Evolutionary conservation across 2,329 filamentous ascomycete species (phyloP).

Genomic region (Colletotrichum truncatum): DNA sequence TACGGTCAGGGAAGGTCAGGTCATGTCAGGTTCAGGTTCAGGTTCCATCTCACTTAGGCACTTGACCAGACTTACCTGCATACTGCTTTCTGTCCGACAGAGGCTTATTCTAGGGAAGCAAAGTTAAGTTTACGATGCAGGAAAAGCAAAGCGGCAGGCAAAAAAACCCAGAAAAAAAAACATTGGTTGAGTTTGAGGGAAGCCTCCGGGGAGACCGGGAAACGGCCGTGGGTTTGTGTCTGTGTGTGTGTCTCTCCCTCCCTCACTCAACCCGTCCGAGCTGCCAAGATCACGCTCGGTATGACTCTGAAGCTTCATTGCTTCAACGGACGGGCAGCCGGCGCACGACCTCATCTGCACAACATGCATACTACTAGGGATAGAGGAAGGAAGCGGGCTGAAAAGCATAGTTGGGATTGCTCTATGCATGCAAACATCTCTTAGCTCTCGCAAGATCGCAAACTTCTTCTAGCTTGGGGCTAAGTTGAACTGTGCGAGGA

Average conservation of each 20-base stretch:
- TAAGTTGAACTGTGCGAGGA: too few relatives aligned
- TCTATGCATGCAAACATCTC: too few relatives aligned
- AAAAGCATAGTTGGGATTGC: too few relatives aligned
- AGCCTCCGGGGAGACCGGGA: slow-evolving; percentile 1
- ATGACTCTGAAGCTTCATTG: background rate
- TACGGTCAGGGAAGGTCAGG: background rate
- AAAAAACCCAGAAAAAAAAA: background rate
- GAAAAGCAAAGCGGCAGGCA: background rate
- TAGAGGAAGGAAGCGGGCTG: too few relatives aligned
- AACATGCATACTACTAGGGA: too few relatives aligned
- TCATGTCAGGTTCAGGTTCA: background rate
- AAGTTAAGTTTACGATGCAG: too few relatives aligned
- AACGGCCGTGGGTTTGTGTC: background rate
- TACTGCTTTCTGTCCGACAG: background rate
- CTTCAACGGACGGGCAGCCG: background rate
- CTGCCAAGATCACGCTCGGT: background rate
- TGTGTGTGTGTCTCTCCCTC: too few relatives aligned
- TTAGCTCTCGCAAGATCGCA: too few relatives aligned
- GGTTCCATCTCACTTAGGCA: background rate
- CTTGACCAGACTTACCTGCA: background rate
- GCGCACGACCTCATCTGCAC: too few relatives aligned
- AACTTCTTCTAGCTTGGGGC: too few relatives aligned
- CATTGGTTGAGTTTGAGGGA: background rate
- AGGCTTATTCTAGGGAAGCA: too few relatives aligned
- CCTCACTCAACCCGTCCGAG: background rate